Evolutionary conservation across 2,329 filamentous ascomycete species (phyloP).

Genomic region (Colletotrichum kahawae): DNA sequence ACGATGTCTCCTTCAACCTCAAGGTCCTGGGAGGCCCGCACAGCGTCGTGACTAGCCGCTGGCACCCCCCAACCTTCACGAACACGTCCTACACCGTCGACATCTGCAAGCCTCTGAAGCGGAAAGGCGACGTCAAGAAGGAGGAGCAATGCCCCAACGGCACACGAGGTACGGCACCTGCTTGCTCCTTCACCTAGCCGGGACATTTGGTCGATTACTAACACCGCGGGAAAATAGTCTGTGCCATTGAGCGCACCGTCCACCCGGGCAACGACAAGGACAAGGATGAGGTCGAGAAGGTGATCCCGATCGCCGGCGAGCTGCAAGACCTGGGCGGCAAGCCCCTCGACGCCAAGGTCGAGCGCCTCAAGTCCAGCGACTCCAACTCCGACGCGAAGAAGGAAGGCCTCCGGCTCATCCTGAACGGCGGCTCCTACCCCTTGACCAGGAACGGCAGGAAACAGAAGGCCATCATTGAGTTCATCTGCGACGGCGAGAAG

Average conservation of each 20-base stretch:
- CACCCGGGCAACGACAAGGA: slow-evolving; percentile 41
- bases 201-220: not conserved
- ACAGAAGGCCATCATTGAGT: slow-evolving; percentile 83
- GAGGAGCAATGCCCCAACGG: slow-evolving; percentile 70
- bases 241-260: slow-evolving; percentile 70
- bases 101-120: slow-evolving; percentile 72
- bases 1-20: slow-evolving; percentile 68
- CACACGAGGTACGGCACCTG: slow-evolving; percentile 61
- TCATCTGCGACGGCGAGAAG: slow-evolving; percentile 77
- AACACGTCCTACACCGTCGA: slow-evolving; percentile 87
- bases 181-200: not conserved
- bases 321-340: slow-evolving; percentile 63
- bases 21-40: slow-evolving; percentile 69
- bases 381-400: slow-evolving; percentile 68
- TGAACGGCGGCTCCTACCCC: slow-evolving; percentile 64
- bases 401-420: slow-evolving; percentile 74
- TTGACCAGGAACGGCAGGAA: slow-evolving; percentile 59
- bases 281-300: slow-evolving; percentile 54
- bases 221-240: slow-evolving; percentile 59
- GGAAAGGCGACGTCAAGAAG: slow-evolving; percentile 59
- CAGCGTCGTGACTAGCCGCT: slow-evolving; percentile 66
- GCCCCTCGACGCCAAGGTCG: slow-evolving; percentile 68
- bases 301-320: slow-evolving; percentile 78
- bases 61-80: slow-evolving; percentile 55
- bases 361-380: slow-evolving; percentile 68